These are phyloP conservation scores for Claviceps maximensis DNA, from an alignment of 2,329 filamentous ascomycete species.

Conservation along the genomic window DNA sequence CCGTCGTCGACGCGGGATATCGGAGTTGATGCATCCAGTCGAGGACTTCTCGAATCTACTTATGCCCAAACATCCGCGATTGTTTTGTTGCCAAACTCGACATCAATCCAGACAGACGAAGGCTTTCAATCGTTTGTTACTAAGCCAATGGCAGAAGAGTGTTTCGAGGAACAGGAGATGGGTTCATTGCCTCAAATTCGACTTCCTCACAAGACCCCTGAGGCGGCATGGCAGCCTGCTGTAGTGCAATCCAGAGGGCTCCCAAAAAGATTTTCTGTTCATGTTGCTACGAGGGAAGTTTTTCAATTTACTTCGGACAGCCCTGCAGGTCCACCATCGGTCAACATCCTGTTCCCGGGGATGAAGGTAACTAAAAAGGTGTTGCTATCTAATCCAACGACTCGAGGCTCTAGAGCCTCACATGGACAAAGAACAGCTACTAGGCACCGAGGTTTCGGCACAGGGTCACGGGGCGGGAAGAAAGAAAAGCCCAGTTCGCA, in stretches of 20 bases:
- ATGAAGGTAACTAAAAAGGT: conserved; percentile 26
- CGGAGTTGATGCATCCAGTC: conserved; percentile 54
- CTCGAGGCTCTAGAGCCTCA: conserved; percentile 18
- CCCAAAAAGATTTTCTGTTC: conserved; percentile 35
- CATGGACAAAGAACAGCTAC: conserved; percentile 9
- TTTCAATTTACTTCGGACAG: conserved; percentile 21
- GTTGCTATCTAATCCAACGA: conserved; percentile 22
- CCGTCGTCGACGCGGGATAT: conserved; percentile 43
- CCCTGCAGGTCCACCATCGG: conserved; percentile 20
- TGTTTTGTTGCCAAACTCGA: conserved; percentile 47
- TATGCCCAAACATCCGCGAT: conserved; percentile 41
- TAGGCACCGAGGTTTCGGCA: conserved; percentile 18
- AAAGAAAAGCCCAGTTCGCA: conserved; percentile 20
- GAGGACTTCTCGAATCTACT: conserved; percentile 48
- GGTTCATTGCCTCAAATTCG: conserved; percentile 60
- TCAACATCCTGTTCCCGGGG: conserved; percentile 29
- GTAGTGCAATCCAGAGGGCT: conserved; percentile 40
- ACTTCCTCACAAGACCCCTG: conserved; percentile 49
- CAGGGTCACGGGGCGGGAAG: conserved; percentile 19
- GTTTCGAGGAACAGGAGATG: conserved; percentile 71
- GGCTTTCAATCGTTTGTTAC: conserved; percentile 37
- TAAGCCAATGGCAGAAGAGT: conserved; percentile 63
- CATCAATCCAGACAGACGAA: conserved; percentile 14
- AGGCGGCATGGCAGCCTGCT: conserved; percentile 49
- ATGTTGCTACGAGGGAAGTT: conserved; percentile 21